phyloP scores from a whole-genome alignment of 768 basidiomycete genomes.

The Termitomyces sp. region DNA sequence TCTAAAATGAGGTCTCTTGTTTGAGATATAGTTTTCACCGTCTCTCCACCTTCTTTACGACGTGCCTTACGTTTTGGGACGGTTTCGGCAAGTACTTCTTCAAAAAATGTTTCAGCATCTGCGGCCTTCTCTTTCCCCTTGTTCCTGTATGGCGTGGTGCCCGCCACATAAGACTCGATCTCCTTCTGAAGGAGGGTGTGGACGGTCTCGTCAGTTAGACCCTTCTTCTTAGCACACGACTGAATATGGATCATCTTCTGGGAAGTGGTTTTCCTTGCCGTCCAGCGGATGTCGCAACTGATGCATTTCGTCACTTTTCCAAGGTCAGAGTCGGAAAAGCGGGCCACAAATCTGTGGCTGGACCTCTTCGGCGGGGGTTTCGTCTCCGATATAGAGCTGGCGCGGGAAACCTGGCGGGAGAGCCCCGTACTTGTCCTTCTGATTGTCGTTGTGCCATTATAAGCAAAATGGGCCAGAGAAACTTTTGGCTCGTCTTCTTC shows the following conservation, averaged over 20 bases:
- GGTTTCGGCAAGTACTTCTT: slow-evolving; percentile 46
- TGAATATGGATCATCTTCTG: slow-evolving; percentile 70
- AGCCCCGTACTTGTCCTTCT: slow-evolving; percentile 4
- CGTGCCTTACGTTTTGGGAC: slow-evolving; percentile 43
- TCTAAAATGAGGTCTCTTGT: slow-evolving; percentile 42
- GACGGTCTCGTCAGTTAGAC: slow-evolving; percentile 53
- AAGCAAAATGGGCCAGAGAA: slow-evolving; percentile 40
- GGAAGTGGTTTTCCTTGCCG: slow-evolving; percentile 54
- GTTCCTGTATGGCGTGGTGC: slow-evolving; percentile 11
- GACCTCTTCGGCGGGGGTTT: slow-evolving; percentile 13
- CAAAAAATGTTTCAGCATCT: slow-evolving; percentile 42
- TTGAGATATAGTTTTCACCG: slow-evolving; percentile 42
- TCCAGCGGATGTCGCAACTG: slow-evolving; percentile 66
- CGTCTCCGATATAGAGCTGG: slow-evolving; percentile 7
- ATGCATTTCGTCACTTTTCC: slow-evolving; percentile 53
- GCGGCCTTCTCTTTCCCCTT: slow-evolving; percentile 21
- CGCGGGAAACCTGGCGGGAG: slow-evolving; percentile 10
- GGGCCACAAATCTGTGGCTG: slow-evolving; percentile 22
- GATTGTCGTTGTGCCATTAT: slow-evolving; percentile 12
- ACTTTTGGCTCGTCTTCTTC: slow-evolving; percentile 25
- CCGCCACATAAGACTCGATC: slow-evolving; percentile 21
- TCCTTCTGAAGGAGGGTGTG: slow-evolving; percentile 48
- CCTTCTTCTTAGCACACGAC: slow-evolving; percentile 62
- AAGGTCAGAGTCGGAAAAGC: slow-evolving; percentile 46
- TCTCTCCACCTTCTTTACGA: slow-evolving; percentile 33